Evolutionary conservation across 2,329 filamentous ascomycete species (phyloP).

Genomic region (Penicillium sp.): DNA sequence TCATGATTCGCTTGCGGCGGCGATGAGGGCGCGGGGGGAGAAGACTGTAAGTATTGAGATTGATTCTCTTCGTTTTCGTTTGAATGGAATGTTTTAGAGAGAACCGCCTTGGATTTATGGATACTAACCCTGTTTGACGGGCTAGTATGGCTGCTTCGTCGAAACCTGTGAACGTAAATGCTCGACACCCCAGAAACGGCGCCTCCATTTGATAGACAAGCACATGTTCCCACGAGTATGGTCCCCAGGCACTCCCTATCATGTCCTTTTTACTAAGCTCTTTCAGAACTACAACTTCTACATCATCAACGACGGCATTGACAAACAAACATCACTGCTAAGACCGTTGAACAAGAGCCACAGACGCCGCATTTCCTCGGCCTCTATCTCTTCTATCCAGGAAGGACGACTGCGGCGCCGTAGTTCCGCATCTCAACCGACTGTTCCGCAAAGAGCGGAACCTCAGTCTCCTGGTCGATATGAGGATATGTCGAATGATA

Average conservation of each 20-base stretch:
- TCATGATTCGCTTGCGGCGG: conserved; percentile 77
- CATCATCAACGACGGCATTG: conserved; percentile 86
- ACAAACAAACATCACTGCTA: conserved; percentile 78
- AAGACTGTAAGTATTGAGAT: conserved; percentile 66
- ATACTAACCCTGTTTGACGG: background rate
- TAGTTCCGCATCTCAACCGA: conserved; percentile 32
- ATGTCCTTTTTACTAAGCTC: background rate
- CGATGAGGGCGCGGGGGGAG: conserved; percentile 75
- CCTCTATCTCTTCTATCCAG: conserved; percentile 31
- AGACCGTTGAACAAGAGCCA: conserved; percentile 41
- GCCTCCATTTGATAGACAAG: conserved; percentile 89
- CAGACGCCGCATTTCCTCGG: conserved; percentile 38
- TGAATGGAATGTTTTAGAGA: background rate
- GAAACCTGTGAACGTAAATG: conserved; percentile 85
- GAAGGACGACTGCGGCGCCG: conserved; percentile 38
- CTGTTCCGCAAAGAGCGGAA: conserved; percentile 1
- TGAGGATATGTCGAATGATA: conserved; percentile 19
- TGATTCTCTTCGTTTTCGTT: background rate
- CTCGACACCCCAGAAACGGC: conserved; percentile 77
- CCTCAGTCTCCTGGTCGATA: background rate
- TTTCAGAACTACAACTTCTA: conserved; percentile 78
- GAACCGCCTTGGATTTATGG: too few relatives aligned
- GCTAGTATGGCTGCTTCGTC: conserved; percentile 82
- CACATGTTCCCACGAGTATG: conserved; percentile 76
- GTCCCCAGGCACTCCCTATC: background rate